Conservation (phyloP, 208 protist genomes). For the Kentomonas sorsogonicus region DNA sequence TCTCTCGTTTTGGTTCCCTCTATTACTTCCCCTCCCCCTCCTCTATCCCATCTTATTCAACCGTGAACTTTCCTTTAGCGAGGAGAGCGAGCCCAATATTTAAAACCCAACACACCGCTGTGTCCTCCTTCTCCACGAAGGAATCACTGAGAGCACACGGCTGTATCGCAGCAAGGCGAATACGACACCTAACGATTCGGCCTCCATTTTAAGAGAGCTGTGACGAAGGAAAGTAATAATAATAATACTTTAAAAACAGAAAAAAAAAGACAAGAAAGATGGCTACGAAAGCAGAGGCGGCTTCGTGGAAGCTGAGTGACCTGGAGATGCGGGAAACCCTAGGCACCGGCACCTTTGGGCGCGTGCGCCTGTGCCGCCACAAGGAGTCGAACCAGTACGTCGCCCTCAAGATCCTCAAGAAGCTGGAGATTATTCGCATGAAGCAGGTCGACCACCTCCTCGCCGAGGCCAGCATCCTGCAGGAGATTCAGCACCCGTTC, state of each 20-base stretch:
- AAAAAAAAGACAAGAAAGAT: conserved; percentile 6
- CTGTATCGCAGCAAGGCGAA: too few relatives aligned
- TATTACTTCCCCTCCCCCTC: too few relatives aligned
- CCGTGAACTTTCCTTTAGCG: too few relatives aligned
- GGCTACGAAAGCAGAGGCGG: conserved; percentile 57
- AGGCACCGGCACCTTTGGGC: conserved; percentile 93
- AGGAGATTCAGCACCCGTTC: conserved; percentile 91
- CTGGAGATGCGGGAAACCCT: conserved; percentile 88
- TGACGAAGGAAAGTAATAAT: neutral
- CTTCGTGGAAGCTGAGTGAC: conserved; percentile 81
- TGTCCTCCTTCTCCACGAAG: conserved; percentile 5
- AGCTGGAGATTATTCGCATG: conserved; percentile 88
- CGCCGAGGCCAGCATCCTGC: conserved; percentile 92
- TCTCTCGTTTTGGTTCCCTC: too few relatives aligned
- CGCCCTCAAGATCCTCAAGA: conserved; percentile 90
- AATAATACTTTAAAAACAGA: neutral
- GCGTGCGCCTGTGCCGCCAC: conserved; percentile 89
- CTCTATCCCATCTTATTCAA: too few relatives aligned
- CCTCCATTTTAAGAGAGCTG: conserved; percentile 4
- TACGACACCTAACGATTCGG: too few relatives aligned
- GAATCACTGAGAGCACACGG: too few relatives aligned
- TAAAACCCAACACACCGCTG: neutral
- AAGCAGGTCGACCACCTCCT: conserved; percentile 91
- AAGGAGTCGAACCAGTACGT: conserved; percentile 74
- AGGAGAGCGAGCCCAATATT: too few relatives aligned